These are phyloP conservation scores for Boletus semigastroideus DNA, from an alignment of 1,284 basidiomycete genomes.

Conservation along the genomic window DNA sequence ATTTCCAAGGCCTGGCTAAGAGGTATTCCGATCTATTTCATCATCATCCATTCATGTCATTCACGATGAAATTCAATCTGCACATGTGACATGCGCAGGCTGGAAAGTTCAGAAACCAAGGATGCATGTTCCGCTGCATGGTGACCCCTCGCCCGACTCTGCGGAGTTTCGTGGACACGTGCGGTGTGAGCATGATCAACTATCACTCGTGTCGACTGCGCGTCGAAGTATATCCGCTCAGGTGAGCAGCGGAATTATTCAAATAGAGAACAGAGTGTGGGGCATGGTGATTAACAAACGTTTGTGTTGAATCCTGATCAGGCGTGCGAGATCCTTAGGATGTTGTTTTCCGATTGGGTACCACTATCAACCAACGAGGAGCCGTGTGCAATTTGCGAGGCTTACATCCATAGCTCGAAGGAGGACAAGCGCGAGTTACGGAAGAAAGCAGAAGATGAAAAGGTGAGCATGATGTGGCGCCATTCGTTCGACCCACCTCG, in stretches of 20 bases:
- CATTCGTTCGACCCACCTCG: not conserved
- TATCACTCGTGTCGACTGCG: constrained; percentile 52
- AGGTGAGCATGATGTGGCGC: constrained; percentile 43
- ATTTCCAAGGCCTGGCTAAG: constrained; percentile 77
- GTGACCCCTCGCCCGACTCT: constrained; percentile 66
- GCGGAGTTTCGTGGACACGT: constrained; percentile 57
- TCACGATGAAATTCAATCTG: constrained; percentile 13
- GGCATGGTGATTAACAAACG: constrained; percentile 19
- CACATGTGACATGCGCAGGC: constrained; percentile 43
- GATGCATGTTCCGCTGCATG: constrained; percentile 59
- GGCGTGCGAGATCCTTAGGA: constrained; percentile 57
- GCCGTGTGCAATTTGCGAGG: constrained; percentile 60
- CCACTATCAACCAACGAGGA: constrained; percentile 51
- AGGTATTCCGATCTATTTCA: constrained; percentile 43
- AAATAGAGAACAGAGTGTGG: constrained; percentile 11
- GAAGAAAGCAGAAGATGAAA: constrained; percentile 69
- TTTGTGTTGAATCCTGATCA: constrained; percentile 29
- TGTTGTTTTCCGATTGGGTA: constrained; percentile 63
- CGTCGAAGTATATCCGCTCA: constrained; percentile 61
- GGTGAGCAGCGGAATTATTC: constrained; percentile 37
- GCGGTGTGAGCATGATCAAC: constrained; percentile 62
- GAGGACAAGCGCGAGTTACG: constrained; percentile 58
- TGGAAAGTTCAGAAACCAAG: constrained; percentile 70
- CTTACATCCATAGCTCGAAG: constrained; percentile 51
- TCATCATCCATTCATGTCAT: constrained; percentile 9